These are phyloP conservation scores for Cyberlindnera sargentensis DNA, from an alignment of 805 yeast species.

Conservation along the genomic window DNA sequence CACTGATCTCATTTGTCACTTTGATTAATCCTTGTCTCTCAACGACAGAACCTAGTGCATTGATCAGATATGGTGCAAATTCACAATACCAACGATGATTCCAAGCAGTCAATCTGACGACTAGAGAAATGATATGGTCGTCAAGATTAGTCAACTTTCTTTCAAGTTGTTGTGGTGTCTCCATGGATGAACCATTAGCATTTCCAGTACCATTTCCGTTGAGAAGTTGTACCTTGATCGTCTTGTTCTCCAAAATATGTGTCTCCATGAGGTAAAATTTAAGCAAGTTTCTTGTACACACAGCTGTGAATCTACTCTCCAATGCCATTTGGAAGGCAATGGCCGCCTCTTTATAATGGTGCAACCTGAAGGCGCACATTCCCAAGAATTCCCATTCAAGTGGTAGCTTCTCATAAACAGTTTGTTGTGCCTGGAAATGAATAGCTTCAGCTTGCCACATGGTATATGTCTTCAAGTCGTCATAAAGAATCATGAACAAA, in stretches of 20 bases:
- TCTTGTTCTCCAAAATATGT: conserved; percentile 21
- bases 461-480: conserved; percentile 75
- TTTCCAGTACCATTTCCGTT: not conserved
- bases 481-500: conserved; percentile 59
- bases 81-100: conserved; percentile 96
- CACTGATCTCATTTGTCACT: conserved; percentile 64
- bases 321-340: conserved; percentile 74
- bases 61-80: conserved; percentile 64
- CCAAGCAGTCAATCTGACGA: conserved; percentile 89
- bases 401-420: conserved; percentile 69
- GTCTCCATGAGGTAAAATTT: conserved; percentile 52
- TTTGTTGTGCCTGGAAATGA: conserved; percentile 83
- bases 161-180: conserved; percentile 21
- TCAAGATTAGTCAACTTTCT: conserved; percentile 33
- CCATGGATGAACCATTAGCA: not conserved
- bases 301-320: conserved; percentile 69
- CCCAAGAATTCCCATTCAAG: conserved; percentile 94
- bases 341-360: conserved; percentile 82
- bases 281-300: conserved; percentile 67
- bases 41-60: conserved; percentile 52
- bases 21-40: conserved; percentile 75
- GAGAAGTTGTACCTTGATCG: conserved; percentile 9
- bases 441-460: conserved; percentile 90
- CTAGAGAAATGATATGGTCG: conserved; percentile 47
- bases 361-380: conserved; percentile 72